Percentiles rank a stretch among this genome's conserved stretches.
Evolutionary conservation across 768 basidiomycete species (phyloP).

Genomic region (Mycena rosella): DNA sequence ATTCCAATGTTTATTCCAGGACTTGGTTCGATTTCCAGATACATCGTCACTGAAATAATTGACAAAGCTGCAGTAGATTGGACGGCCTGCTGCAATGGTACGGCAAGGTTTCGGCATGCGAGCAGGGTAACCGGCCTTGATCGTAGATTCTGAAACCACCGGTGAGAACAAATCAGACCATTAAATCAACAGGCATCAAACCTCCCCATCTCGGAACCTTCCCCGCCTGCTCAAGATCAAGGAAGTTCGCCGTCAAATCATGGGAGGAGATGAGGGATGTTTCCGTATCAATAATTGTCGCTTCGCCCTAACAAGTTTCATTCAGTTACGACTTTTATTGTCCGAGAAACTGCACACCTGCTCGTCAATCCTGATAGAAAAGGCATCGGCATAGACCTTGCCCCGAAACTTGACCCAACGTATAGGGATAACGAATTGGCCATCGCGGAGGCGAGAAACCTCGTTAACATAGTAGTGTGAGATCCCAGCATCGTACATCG

Average conservation of each 20-base stretch:
- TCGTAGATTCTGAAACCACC: slow-evolving; percentile 26
- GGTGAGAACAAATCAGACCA: no score
- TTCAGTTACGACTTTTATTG: no score
- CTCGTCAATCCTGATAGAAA: slow-evolving; percentile 1
- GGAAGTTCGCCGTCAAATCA: no score
- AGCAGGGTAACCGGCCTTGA: slow-evolving; percentile 36
- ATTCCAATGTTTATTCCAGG: no score
- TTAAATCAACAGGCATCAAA: no score
- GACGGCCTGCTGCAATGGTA: slow-evolving; percentile 44
- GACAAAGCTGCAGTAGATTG: slow-evolving; percentile 48
- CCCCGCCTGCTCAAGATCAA: no score
- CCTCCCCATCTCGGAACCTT: neutral
- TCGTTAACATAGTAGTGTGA: slow-evolving; percentile 28
- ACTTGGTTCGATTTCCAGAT: slow-evolving; percentile 57
- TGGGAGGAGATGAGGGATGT: no score
- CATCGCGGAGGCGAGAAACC: neutral
- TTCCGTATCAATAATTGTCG: neutral
- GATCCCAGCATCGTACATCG: slow-evolving; percentile 17
- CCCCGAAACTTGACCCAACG: slow-evolving; percentile 29
- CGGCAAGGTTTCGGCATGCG: slow-evolving; percentile 52
- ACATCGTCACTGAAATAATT: slow-evolving; percentile 57
- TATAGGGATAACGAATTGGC: slow-evolving; percentile 11
- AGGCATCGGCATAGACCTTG: slow-evolving; percentile 21
- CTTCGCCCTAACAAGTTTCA: neutral
- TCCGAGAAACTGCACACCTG: neutral